A percentile compares a stretch with the other conserved stretches of the same genome.
These are phyloP conservation scores for Eucalyptus sideroxylon DNA, from an alignment of 345 rosid genomes.

Conservation along the genomic window DNA sequence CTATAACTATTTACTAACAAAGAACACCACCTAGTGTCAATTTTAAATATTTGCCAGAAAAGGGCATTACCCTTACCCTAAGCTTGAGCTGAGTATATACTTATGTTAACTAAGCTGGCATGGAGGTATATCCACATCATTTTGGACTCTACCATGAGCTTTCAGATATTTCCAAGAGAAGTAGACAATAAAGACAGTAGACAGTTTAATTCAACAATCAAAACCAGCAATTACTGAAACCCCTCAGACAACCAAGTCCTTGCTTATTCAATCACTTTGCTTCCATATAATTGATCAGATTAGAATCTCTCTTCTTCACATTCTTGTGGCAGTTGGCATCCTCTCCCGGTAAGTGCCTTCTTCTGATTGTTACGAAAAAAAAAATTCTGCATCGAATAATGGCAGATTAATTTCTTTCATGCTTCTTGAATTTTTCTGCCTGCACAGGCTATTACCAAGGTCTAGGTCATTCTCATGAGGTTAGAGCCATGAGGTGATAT, in stretches of 20 bases:
- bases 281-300: not conserved
- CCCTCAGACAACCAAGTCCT: not conserved
- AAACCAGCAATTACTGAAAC: not conserved
- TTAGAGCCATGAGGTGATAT: not conserved
- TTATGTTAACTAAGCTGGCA: not conserved
- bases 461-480: not conserved
- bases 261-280: not conserved
- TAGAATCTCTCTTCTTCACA: not conserved
- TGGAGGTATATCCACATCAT: not conserved
- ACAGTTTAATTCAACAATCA: not conserved
- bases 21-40: not conserved
- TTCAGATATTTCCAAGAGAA: not conserved
- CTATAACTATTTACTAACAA: not conserved
- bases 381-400: not conserved
- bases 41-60: not conserved
- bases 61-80: not conserved
- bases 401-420: not conserved
- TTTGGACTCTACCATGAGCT: not conserved
- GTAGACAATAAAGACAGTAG: not conserved
- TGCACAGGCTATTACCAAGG: not conserved
- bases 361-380: not conserved
- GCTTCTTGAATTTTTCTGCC: not conserved
- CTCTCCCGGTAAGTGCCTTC: not conserved
- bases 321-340: not conserved
- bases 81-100: not conserved